These are phyloP conservation scores for Aspergillus carlsbadensis DNA, from an alignment of 495 filamentous ascomycete species.

Conservation along the genomic window DNA sequence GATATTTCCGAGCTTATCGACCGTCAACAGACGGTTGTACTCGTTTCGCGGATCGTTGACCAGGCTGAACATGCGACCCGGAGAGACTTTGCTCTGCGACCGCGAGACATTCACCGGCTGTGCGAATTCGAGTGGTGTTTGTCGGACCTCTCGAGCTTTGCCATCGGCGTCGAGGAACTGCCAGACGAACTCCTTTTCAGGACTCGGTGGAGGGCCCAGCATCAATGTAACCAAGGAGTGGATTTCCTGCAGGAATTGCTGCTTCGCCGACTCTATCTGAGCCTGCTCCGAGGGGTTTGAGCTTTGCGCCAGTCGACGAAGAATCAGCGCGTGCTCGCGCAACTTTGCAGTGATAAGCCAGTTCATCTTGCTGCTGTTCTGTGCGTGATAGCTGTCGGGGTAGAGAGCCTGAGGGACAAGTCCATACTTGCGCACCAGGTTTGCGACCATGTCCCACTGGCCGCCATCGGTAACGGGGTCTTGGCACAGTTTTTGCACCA, in stretches of 20 bases:
- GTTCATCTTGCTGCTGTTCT: slow-evolving; percentile 66
- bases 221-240: slow-evolving; percentile 75
- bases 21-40: slow-evolving; percentile 67
- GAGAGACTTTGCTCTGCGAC: slow-evolving; percentile 37
- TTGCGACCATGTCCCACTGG: slow-evolving; percentile 92
- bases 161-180: slow-evolving; percentile 68
- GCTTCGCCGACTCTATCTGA: slow-evolving; percentile 54
- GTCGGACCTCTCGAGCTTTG: slow-evolving; percentile 54
- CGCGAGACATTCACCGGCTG: slow-evolving; percentile 15
- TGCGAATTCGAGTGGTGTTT: slow-evolving; percentile 67
- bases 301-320: slow-evolving; percentile 51
- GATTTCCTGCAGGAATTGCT: slow-evolving; percentile 72
- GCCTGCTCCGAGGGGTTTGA: background rate
- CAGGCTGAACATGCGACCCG: slow-evolving; percentile 62
- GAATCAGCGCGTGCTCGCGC: slow-evolving; percentile 71
- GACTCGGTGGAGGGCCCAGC: slow-evolving; percentile 71
- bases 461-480: slow-evolving; percentile 77
- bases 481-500: slow-evolving; percentile 64
- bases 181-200: slow-evolving; percentile 69
- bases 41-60: slow-evolving; percentile 81
- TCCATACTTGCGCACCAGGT: slow-evolving; percentile 82
- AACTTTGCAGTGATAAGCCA: slow-evolving; percentile 79
- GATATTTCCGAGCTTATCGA: slow-evolving; percentile 76
- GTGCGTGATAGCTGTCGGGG: slow-evolving; percentile 75
- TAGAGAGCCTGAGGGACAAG: slow-evolving; percentile 77